Evolutionary conservation across 1,284 basidiomycete genomes (phyloP), one percentile per base, ranked within the genome.

Genomic region (Sutorius eximius): DNA sequence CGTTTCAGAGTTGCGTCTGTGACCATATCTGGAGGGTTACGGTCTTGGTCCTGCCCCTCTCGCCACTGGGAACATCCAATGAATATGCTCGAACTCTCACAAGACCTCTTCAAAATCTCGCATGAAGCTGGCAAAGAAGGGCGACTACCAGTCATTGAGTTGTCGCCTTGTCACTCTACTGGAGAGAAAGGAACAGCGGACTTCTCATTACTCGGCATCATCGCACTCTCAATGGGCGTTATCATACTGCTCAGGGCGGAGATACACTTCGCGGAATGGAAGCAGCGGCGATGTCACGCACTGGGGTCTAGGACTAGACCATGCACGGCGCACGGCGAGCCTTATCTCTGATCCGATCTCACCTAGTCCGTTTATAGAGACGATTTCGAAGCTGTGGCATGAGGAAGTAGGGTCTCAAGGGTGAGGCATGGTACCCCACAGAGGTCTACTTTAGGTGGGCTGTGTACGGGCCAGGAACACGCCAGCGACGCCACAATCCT

Each of bases 241-340:
- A 70, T 27, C 24, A 27, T 27, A 27, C 80, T 8, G 77, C 75
- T 4, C 80, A 82, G 59, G 77, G 77, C 11, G 78, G 80, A 3
- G 79, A 82, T 58, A 63, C 80, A 40, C 80, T 78, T n/a, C 64
- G 79, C 49, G 72, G 74, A 79, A 82, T 59, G 80, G 79, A 29
- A 77, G 73, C 46, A 78, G 79, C 5, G 79, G 80, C 7, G 79
- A 81, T 73, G 77, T 27, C 24, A 27, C 24, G 24, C 24, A 27
- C 24, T 27, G 24, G 24, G 24, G 24, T 27, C 24, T 77, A 51
- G 41, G 72, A 24, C 18, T 27, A 29, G 41, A 41, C 34, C 20
- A 15, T 45, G 33, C 42, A 38, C 33, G 9, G 12, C 44, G 33
- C 42, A 41, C 33, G 9, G 12, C n/a, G 27, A 37, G 13, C 41